Conservation (phyloP, 192 early-diverging fungal genomes). For the Oehlia diaphana region DNA sequence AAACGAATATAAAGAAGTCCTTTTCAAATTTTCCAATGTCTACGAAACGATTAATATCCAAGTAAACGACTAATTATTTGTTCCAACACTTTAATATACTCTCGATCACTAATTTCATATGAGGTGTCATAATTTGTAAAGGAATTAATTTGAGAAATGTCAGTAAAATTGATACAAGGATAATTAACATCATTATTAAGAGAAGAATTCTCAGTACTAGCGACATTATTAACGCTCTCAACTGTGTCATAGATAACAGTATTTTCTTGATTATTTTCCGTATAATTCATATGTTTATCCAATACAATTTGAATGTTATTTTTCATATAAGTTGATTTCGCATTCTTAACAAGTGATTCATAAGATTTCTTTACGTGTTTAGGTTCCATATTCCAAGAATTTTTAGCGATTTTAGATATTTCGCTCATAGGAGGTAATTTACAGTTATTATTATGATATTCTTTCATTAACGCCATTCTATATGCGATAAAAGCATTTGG, state of each 20-base stretch:
- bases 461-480: background rate
- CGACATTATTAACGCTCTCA: too few species aligned
- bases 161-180: too few species aligned
- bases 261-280: background rate
- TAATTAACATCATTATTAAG: too few species aligned
- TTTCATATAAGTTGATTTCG: background rate
- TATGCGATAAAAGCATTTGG: background rate
- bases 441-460: background rate
- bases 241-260: background rate
- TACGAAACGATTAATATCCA: too few species aligned
- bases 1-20: too few species aligned
- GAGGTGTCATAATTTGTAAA: too few species aligned
- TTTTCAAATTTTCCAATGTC: too few species aligned
- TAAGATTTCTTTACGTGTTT: background rate
- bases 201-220: too few species aligned
- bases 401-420: background rate
- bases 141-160: too few species aligned
- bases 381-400: background rate
- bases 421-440: background rate
- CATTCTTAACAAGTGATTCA: background rate
- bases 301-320: background rate
- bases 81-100: too few species aligned
- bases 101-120: too few species aligned
- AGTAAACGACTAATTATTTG: too few species aligned
- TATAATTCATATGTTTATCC: background rate